Evolutionary conservation across 495 filamentous ascomycete species (phyloP), one percentile per base, ranked within the genome.

Genomic region (Chaetomium tenue): DNA sequence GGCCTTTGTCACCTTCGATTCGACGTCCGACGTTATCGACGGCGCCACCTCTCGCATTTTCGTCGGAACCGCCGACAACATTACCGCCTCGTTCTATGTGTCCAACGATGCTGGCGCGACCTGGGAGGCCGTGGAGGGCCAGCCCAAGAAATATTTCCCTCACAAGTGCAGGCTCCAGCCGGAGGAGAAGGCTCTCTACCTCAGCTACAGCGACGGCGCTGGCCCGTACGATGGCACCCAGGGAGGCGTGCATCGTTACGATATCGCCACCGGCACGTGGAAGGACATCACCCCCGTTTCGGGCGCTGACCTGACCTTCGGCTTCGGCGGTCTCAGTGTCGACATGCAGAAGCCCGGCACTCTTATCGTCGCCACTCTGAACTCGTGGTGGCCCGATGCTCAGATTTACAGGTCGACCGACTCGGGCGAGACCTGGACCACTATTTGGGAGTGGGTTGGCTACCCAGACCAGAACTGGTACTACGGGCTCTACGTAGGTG

Each of bases 341-440:
- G 84, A 86, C 69, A 71, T 82, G 63, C 77, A 79, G 65, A 81
- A 79, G 25, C 81, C 84, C 13, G 83, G 83, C 8, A 84, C 82
- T 2, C 63, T 87, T 16, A 78, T 87, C 42, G 83, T 84, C 1
- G 83, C 83, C 0, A 76, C 76, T 28, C 70, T 86, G 67, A 87
- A 86, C 62, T 79, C 78, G 48, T 86, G 84, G 83, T 87, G 79
- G 77, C 84, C 84, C 12, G 83, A 87, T 67, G 84, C 79, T 15
- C 79, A 81, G 50, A 71, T 87, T 30, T 86, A 79, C 71, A 68
- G 84, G 37, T 83, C 80, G 15, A 82, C 68, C 16, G 74, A 87
- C 69, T 84, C 81, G 12, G 84, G 84, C 12, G 67, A 74, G 18
- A 83, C 80, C 8, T 85, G 83, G 83, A 76, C 80, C 5, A 73